These are phyloP conservation scores for Aspergillus tubingensis DNA, from an alignment of 2,329 filamentous ascomycete species.

Conservation along the genomic window DNA sequence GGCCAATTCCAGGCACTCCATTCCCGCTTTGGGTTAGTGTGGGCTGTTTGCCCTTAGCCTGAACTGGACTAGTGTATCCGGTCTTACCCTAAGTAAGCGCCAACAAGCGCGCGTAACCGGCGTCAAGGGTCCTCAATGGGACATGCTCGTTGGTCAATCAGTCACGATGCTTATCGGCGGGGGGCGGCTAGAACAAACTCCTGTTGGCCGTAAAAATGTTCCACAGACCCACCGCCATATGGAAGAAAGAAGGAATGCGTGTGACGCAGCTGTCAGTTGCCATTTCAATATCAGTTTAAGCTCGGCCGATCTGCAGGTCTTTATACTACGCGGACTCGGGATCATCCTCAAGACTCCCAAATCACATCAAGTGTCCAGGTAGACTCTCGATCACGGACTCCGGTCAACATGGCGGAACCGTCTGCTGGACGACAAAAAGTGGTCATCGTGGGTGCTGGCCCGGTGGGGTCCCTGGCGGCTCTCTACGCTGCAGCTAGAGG, in stretches of 20 bases:
- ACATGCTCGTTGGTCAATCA: background rate
- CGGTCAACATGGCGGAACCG: conserved; percentile 16
- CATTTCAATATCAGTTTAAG: background rate
- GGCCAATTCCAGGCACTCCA: conserved; percentile 3
- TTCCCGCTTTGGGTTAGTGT: background rate
- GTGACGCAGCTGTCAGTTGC: conserved; percentile 1
- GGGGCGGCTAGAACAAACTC: background rate
- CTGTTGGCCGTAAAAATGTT: background rate
- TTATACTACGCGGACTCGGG: background rate
- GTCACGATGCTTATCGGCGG: background rate
- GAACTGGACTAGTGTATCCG: background rate
- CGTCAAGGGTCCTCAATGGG: background rate
- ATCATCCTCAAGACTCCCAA: background rate
- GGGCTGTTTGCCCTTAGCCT: background rate
- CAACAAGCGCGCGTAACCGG: background rate
- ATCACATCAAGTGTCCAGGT: background rate
- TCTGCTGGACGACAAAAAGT: conserved; percentile 61
- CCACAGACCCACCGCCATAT: background rate
- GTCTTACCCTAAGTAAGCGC: background rate
- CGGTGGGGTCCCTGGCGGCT: conserved; percentile 87
- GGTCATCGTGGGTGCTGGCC: conserved; percentile 86
- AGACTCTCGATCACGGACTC: background rate
- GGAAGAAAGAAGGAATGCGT: background rate
- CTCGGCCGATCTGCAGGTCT: background rate
- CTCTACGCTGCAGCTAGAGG: conserved; percentile 89